Percentiles rank a stretch among this genome's conserved stretches.
These are phyloP conservation scores for Trichoderma harzianum DNA, from an alignment of 2,329 filamentous ascomycete genomes.

Conservation along the genomic window DNA sequence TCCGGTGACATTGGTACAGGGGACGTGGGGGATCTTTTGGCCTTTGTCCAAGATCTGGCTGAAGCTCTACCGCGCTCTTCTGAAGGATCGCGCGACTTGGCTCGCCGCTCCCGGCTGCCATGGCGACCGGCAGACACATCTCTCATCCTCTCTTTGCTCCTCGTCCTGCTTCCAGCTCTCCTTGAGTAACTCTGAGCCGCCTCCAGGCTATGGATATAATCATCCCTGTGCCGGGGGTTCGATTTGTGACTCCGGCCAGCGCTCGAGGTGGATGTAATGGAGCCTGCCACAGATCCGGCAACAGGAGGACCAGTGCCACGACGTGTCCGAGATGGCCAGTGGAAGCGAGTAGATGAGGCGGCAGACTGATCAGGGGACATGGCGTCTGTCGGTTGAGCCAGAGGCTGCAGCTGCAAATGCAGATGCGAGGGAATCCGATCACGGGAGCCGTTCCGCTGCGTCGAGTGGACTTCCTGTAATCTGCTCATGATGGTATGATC, in stretches of 20 bases:
- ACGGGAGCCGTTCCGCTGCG: slow-evolving; percentile 66
- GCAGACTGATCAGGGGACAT: slow-evolving; percentile 57
- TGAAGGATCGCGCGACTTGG: slow-evolving; percentile 59
- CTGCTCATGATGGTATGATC: slow-evolving; percentile 58
- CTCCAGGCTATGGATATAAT: slow-evolving; percentile 84
- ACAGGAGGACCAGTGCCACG: slow-evolving; percentile 51
- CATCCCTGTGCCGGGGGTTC: slow-evolving; percentile 64
- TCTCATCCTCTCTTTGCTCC: slow-evolving; percentile 45
- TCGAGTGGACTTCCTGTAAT: slow-evolving; percentile 55
- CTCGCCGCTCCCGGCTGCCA: slow-evolving; percentile 47
- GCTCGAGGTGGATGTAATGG: slow-evolving; percentile 55
- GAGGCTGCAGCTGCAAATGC: slow-evolving; percentile 60
- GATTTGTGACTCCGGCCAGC: slow-evolving; percentile 48
- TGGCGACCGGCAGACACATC: slow-evolving; percentile 46
- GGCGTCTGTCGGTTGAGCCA: slow-evolving; percentile 48
- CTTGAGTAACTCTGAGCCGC: slow-evolving; percentile 64
- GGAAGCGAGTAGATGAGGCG: slow-evolving; percentile 50
- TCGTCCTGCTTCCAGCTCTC: slow-evolving; percentile 54
- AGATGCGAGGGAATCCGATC: slow-evolving; percentile 73
- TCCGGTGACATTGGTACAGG: slow-evolving; percentile 94
- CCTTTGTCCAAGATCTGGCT: slow-evolving; percentile 64
- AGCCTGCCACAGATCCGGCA: slow-evolving; percentile 55
- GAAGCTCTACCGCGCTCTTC: slow-evolving; percentile 67
- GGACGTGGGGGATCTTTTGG: slow-evolving; percentile 86
- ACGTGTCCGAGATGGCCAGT: slow-evolving; percentile 51